Evolutionary conservation across 2,329 filamentous ascomycete species (phyloP).

Genomic region (Thyridium curvatum): DNA sequence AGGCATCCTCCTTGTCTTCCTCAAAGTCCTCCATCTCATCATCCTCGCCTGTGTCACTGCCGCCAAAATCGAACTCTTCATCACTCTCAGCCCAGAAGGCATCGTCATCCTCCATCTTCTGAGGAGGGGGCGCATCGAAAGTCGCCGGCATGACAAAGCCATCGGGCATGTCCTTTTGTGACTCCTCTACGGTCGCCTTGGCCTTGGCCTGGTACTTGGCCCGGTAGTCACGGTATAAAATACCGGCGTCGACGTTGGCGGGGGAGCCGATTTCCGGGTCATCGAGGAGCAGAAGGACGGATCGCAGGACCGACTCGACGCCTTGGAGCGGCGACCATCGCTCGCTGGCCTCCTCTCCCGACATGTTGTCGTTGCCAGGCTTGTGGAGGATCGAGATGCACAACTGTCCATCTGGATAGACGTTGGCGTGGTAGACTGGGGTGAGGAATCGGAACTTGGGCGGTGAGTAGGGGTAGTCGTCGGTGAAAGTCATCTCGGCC

Average conservation of each 20-base stretch:
- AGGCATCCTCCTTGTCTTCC: slow-evolving; percentile 50
- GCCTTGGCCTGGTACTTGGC: slow-evolving; percentile 65
- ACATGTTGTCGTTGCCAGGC: slow-evolving; percentile 88
- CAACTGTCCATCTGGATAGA: slow-evolving; percentile 83
- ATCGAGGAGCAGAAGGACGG: slow-evolving; percentile 84
- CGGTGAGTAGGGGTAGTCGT: slow-evolving; percentile 84
- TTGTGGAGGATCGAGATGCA: slow-evolving; percentile 96
- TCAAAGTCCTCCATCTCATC: slow-evolving; percentile 55
- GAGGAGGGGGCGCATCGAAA: slow-evolving; percentile 54
- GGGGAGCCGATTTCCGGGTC: slow-evolving; percentile 90
- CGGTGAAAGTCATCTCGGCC: slow-evolving; percentile 80
- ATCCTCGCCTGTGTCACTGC: slow-evolving; percentile 58
- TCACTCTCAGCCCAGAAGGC: slow-evolving; percentile 79
- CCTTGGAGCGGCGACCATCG: slow-evolving; percentile 93
- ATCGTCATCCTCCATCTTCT: slow-evolving; percentile 63
- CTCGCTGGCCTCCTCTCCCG: slow-evolving; percentile 82
- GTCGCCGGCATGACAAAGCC: slow-evolving; percentile 79
- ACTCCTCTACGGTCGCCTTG: slow-evolving; percentile 61
- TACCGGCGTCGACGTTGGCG: slow-evolving; percentile 88
- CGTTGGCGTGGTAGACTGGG: slow-evolving; percentile 85
- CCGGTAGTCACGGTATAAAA: slow-evolving; percentile 72
- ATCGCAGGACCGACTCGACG: slow-evolving; percentile 90
- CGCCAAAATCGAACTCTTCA: slow-evolving; percentile 71
- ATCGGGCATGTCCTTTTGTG: slow-evolving; percentile 71
- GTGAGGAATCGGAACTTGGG: slow-evolving; percentile 80